phyloP scores from a whole-genome alignment of 768 basidiomycete species.

The Boletus pseudo-olivaceus region DNA sequence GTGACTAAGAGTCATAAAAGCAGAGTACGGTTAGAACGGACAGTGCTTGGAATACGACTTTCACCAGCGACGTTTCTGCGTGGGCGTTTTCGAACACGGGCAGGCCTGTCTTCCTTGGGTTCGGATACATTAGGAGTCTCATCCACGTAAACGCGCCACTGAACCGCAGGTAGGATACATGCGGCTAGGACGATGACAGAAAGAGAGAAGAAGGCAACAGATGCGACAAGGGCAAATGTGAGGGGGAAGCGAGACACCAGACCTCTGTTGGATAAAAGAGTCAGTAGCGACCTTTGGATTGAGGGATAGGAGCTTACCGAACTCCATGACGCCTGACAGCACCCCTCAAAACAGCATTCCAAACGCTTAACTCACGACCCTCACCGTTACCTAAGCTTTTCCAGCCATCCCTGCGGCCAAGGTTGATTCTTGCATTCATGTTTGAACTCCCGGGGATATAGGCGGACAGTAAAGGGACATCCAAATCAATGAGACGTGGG shows the following conservation, averaged over 20 bases:
- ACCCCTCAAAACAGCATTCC: constrained; percentile 59
- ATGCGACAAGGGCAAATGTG: constrained; percentile 45
- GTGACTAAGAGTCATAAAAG: constrained; percentile 7
- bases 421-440: constrained; percentile 57
- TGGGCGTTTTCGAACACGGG: constrained; percentile 26
- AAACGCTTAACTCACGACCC: constrained; percentile 69
- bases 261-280: constrained; percentile 42
- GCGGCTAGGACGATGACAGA: constrained; percentile 44
- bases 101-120: constrained; percentile 20
- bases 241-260: constrained; percentile 69
- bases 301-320: constrained; percentile 44
- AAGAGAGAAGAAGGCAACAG: constrained; percentile 45
- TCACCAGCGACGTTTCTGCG: constrained; percentile 22
- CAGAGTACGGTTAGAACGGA: constrained; percentile 13
- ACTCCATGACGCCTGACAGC: constrained; percentile 63
- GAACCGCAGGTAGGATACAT: constrained; percentile 49
- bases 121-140: constrained; percentile 7
- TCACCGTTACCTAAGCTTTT: constrained; percentile 61
- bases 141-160: constrained; percentile 22
- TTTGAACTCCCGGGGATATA: constrained; percentile 47
- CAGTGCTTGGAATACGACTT: constrained; percentile 20
- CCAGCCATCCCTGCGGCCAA: constrained; percentile 77
- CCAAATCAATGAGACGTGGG: constrained; percentile 43
- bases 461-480: constrained; percentile 55
- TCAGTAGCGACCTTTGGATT: background rate